Conservation (phyloP, 495 filamentous ascomycete species). For the Penicillium silybi region DNA sequence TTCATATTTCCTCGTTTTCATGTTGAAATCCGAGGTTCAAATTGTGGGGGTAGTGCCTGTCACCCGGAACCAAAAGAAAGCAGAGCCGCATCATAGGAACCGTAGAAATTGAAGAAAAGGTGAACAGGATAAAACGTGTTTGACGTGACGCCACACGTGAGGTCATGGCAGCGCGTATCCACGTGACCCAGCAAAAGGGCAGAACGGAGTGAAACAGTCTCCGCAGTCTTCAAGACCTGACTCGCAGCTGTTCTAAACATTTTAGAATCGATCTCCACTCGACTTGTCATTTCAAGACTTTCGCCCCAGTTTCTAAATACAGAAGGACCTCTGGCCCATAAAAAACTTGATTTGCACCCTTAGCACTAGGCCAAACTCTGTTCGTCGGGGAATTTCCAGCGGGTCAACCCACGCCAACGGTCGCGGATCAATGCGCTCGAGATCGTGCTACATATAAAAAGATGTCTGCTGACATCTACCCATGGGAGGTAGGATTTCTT, state of each 20-base stretch:
- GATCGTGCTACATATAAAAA: neutral
- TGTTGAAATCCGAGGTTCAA: no score
- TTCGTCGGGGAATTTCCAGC: conserved; percentile 12
- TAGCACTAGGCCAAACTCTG: conserved; percentile 5
- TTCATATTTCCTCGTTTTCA: no score
- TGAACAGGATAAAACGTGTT: neutral
- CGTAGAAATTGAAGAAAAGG: neutral
- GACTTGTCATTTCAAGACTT: neutral
- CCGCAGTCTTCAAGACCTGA: neutral
- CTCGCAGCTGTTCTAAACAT: neutral
- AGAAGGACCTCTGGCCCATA: conserved; percentile 2
- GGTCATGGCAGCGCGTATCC: neutral
- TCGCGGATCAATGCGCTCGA: neutral
- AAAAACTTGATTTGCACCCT: conserved; percentile 18
- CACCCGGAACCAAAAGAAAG: no score
- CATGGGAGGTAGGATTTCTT: neutral
- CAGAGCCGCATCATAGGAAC: neutral
- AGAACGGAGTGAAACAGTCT: neutral
- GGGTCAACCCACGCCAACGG: conserved; percentile 10
- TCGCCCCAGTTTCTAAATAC: neutral
- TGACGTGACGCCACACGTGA: neutral
- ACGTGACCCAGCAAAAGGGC: neutral
- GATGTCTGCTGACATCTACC: neutral
- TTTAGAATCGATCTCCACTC: neutral
- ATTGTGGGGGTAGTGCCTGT: no score